Evolutionary conservation across 768 basidiomycete species (phyloP).

Genomic region (Boletus rubroflammeus): DNA sequence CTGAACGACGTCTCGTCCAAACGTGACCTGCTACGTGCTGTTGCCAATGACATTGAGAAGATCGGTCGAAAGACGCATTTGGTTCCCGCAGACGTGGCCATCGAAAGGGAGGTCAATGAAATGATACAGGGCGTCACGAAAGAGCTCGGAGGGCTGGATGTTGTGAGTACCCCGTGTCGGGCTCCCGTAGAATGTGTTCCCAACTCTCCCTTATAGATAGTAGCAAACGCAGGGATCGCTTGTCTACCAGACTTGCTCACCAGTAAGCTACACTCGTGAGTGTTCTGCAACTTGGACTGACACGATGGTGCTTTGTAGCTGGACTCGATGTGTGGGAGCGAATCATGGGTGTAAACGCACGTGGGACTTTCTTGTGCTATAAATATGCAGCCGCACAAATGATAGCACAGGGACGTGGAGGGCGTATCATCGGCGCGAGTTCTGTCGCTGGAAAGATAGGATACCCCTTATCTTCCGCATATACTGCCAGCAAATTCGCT

Average conservation of each 20-base stretch:
- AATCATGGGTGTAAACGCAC: conserved; percentile 48
- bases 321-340: conserved; percentile 39
- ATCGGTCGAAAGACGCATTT: conserved; percentile 25
- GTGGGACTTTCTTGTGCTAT: conserved; percentile 59
- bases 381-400: conserved; percentile 62
- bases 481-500: conserved; percentile 40
- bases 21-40: conserved; percentile 24
- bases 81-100: conserved; percentile 38
- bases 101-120: conserved; percentile 39
- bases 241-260: background rate
- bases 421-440: conserved; percentile 49
- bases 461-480: conserved; percentile 12
- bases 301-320: conserved; percentile 19
- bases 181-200: background rate
- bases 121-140: conserved; percentile 34
- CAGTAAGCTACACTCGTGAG: background rate
- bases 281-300: background rate
- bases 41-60: conserved; percentile 29
- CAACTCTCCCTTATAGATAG: conserved; percentile 15
- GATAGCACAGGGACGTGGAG: conserved; percentile 49
- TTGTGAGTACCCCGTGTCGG: conserved; percentile 31
- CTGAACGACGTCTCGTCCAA: conserved; percentile 32
- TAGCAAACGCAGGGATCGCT: conserved; percentile 25
- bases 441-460: conserved; percentile 12
- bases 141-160: conserved; percentile 43